Conservation (phyloP, 2,329 filamentous ascomycete genomes). For the Zymoseptoria passerinii region DNA sequence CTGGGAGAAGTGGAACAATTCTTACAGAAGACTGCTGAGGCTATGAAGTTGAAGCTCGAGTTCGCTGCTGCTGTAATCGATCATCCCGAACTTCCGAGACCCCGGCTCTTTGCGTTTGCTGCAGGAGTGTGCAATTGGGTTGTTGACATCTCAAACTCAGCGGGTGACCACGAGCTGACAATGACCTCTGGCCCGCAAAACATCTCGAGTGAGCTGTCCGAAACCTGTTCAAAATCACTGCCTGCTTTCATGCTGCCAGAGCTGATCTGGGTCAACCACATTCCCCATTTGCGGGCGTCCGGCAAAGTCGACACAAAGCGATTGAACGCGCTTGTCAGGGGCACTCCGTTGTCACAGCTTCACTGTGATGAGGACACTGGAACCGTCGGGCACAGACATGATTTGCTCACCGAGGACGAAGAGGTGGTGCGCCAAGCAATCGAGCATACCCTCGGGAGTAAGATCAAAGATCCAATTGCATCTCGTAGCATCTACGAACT, state of each 20-base stretch:
- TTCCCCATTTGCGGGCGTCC: conserved; percentile 9
- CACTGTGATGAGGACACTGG: neutral
- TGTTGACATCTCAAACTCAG: neutral
- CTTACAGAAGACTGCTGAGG: conserved; percentile 4
- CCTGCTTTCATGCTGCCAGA: conserved; percentile 10
- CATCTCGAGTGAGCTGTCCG: conserved; percentile 3
- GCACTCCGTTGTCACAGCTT: conserved; percentile 5
- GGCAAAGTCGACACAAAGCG: conserved; percentile 12
- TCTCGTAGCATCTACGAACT: conserved; percentile 8
- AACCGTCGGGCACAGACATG: neutral
- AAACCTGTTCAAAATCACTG: conserved; percentile 5
- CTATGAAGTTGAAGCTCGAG: conserved; percentile 6
- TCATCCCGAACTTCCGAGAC: conserved; percentile 10
- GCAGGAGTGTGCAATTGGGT: conserved; percentile 3
- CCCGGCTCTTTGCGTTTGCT: conserved; percentile 9
- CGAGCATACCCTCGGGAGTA: conserved; percentile 5
- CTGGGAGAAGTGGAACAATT: conserved; percentile 13
- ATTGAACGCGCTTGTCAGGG: conserved; percentile 7
- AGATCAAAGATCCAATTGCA: conserved; percentile 4
- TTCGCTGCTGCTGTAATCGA: conserved; percentile 8
- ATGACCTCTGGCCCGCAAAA: conserved; percentile 3
- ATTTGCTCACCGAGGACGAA: conserved; percentile 6
- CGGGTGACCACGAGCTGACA: neutral
- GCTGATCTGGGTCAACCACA: conserved; percentile 8
- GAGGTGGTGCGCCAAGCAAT: conserved; percentile 3